Evolutionary conservation across 192 early-diverging fungal species (phyloP).

Genomic region (Linnemannia exigua): DNA sequence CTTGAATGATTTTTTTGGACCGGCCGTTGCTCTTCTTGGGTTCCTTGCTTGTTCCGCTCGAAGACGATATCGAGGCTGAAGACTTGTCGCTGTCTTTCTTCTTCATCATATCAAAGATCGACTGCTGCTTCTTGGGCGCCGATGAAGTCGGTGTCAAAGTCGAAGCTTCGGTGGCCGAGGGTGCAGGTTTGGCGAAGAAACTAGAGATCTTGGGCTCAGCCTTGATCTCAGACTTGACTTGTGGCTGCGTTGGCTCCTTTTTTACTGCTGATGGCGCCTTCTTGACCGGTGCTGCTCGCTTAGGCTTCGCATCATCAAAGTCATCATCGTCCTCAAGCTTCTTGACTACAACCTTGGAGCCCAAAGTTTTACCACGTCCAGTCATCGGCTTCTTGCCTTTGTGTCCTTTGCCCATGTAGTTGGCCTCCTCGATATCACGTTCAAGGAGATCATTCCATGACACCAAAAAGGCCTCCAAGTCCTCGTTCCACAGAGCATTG

Average conservation of each 20-base stretch:
- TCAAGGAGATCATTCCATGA: constrained; percentile 78
- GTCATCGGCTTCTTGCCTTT: constrained; percentile 35
- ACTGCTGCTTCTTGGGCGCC: constrained; percentile 44
- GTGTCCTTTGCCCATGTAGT: constrained; percentile 39
- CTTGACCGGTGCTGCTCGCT: constrained; percentile 40
- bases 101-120: constrained; percentile 55
- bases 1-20: constrained; percentile 22
- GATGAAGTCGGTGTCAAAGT: neutral
- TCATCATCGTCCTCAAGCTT: constrained; percentile 54
- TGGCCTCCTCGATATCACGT: constrained; percentile 41
- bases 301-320: constrained; percentile 36
- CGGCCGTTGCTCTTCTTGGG: constrained; percentile 12
- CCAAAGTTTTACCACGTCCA: constrained; percentile 24
- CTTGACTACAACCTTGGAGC: constrained; percentile 35
- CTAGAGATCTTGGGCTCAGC: constrained; percentile 30
- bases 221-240: constrained; percentile 61
- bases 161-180: neutral
- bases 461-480: constrained; percentile 87
- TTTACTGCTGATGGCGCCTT: constrained; percentile 47
- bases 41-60: neutral
- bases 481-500: constrained; percentile 85
- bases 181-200: constrained; percentile 10
- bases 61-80: neutral
- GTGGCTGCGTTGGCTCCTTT: constrained; percentile 27
- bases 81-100: constrained; percentile 5